Percentiles rank a stretch among this genome's conserved stretches.
These are phyloP conservation scores for Penicillium bialowiezense DNA, from an alignment of 495 filamentous ascomycete genomes.

Conservation along the genomic window DNA sequence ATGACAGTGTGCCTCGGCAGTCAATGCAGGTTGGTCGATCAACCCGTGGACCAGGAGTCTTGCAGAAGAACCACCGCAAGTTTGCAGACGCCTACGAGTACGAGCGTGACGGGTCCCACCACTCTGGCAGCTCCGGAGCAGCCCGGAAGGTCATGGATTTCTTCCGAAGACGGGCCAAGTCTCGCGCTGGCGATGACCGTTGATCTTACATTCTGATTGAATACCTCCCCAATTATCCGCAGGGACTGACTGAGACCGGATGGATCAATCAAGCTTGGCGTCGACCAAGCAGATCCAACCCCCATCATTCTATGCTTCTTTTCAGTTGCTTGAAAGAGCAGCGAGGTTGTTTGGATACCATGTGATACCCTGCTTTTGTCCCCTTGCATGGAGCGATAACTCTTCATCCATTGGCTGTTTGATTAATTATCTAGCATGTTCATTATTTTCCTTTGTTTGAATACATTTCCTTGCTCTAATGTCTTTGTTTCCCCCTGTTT, in stretches of 20 bases:
- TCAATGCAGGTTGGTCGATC: constrained; percentile 45
- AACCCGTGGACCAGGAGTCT: constrained; percentile 49
- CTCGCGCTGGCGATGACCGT: constrained; percentile 59
- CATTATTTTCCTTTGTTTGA: constrained; percentile 30
- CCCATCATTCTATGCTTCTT: constrained; percentile 21
- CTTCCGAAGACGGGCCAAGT: constrained; percentile 83
- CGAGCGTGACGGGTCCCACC: constrained; percentile 59
- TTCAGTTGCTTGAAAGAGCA: constrained; percentile 29
- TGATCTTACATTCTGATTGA: constrained; percentile 17
- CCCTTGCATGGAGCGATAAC: constrained; percentile 37
- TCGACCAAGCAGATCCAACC: constrained; percentile 25
- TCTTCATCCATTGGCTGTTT: constrained; percentile 28
- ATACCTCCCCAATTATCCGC: constrained; percentile 10
- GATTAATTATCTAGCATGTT: constrained; percentile 37
- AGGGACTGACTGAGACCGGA: constrained; percentile 14
- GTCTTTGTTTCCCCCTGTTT: constrained; percentile 18
- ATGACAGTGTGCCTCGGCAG: constrained; percentile 39
- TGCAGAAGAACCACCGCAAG: constrained; percentile 80
- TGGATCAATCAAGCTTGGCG: constrained; percentile 16
- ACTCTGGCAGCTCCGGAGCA: constrained; percentile 79
- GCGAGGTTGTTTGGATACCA: constrained; percentile 44
- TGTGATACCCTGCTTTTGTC: constrained; percentile 47
- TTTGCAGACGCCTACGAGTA: constrained; percentile 90
- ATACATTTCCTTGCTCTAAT: constrained; percentile 38
- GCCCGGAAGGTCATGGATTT: constrained; percentile 97